Conservation (phyloP, 306 rosid species). For the Luffa aegyptiaca region DNA sequence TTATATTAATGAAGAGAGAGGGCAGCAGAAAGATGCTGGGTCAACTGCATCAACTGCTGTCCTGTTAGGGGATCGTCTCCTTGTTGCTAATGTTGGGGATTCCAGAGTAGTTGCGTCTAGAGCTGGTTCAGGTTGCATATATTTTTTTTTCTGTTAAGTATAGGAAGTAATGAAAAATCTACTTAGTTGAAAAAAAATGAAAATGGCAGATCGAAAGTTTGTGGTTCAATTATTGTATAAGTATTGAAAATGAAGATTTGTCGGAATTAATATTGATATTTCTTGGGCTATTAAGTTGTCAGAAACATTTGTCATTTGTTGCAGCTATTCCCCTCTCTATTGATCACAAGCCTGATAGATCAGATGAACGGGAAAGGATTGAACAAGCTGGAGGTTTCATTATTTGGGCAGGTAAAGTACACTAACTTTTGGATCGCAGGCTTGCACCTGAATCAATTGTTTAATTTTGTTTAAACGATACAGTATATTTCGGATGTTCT, state of each 20-base stretch:
- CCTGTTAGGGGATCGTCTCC: slow-evolving; percentile 63
- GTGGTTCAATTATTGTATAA: neutral
- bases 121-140: slow-evolving; percentile 70
- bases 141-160: slow-evolving; percentile 20
- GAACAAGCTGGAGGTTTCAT: slow-evolving; percentile 87
- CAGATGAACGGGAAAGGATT: slow-evolving; percentile 76
- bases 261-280: neutral
- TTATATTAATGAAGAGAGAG: slow-evolving; percentile 68
- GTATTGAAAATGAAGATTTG: neutral
- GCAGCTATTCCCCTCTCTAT: slow-evolving; percentile 68
- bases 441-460: neutral
- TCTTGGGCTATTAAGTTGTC: slow-evolving; percentile 12
- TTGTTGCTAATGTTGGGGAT: slow-evolving; percentile 95
- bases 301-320: neutral
- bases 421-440: neutral
- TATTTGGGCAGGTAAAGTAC: slow-evolving; percentile 68
- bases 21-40: slow-evolving; percentile 76
- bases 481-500: neutral
- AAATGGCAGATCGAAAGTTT: neutral
- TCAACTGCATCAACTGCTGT: slow-evolving; percentile 88
- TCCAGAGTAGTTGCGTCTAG: slow-evolving; percentile 81
- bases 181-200: neutral
- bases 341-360: slow-evolving; percentile 89
- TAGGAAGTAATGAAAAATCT: neutral
- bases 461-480: neutral